A percentile compares a stretch with the other conserved stretches of the same genome.
These are phyloP conservation scores for Pichia occidentalis DNA, from an alignment of 805 yeast genomes.

Conservation along the genomic window DNA sequence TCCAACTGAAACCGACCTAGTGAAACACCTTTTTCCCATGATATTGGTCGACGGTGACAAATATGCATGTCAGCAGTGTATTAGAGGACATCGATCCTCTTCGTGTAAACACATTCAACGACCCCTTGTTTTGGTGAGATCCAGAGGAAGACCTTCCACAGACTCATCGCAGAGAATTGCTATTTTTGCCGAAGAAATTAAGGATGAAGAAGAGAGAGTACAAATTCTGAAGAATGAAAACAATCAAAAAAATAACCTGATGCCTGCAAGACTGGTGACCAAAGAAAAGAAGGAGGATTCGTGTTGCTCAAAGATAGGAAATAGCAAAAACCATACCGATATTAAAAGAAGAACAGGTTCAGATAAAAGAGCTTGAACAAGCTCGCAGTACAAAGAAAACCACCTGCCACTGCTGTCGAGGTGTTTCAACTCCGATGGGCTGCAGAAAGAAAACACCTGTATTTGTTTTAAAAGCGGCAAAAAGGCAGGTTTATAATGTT, in stretches of 20 bases:
- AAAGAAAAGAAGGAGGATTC: neutral
- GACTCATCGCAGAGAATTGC: slow-evolving; percentile 55
- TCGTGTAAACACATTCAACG: slow-evolving; percentile 77
- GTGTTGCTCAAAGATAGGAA: neutral
- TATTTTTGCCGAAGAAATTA: slow-evolving; percentile 40
- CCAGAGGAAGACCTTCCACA: slow-evolving; percentile 80
- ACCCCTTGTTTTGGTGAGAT: slow-evolving; percentile 76
- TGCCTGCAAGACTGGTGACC: slow-evolving; percentile 3
- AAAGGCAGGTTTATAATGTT: slow-evolving; percentile 32
- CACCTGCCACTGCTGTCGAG: slow-evolving; percentile 4
- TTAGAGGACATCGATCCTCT: slow-evolving; percentile 87
- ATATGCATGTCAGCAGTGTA: slow-evolving; percentile 80
- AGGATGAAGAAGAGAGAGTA: slow-evolving; percentile 4
- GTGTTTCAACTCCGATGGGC: neutral
- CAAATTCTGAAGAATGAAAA: slow-evolving; percentile 2
- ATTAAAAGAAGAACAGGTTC: no score
- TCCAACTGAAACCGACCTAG: neutral
- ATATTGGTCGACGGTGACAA: slow-evolving; percentile 72
- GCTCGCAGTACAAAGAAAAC: neutral
- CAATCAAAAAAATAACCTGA: neutral
- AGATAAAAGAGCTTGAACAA: no score
- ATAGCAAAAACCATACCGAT: no score
- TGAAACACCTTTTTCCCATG: slow-evolving; percentile 24
- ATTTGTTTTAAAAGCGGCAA: slow-evolving; percentile 30
- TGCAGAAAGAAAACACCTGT: slow-evolving; percentile 19